These are phyloP conservation scores for Aureobasidium leucospermi DNA, from an alignment of 2,329 filamentous ascomycete genomes.

Conservation along the genomic window DNA sequence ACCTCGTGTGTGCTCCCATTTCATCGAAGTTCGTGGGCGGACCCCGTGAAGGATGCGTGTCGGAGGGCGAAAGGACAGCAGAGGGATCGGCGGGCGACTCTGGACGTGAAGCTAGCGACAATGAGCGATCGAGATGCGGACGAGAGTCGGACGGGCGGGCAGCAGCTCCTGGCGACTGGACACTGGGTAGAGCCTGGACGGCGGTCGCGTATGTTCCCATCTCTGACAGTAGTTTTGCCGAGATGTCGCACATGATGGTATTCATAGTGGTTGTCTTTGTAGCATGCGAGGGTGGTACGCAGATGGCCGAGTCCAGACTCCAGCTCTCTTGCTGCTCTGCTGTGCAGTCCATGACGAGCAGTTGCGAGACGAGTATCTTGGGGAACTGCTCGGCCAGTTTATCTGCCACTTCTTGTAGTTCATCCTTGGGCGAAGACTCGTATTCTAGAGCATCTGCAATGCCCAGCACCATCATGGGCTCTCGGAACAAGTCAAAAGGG, in stretches of 20 bases:
- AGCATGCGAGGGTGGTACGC: slow-evolving; percentile 60
- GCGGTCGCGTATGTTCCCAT: slow-evolving; percentile 42
- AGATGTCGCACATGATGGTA: slow-evolving; percentile 39
- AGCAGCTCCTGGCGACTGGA: slow-evolving; percentile 63
- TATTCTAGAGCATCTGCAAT: slow-evolving; percentile 75
- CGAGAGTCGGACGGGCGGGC: slow-evolving; percentile 26
- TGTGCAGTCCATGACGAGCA: slow-evolving; percentile 72
- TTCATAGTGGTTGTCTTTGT: slow-evolving; percentile 64
- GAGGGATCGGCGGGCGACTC: slow-evolving; percentile 33
- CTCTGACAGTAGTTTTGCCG: slow-evolving; percentile 38
- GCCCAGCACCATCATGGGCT: slow-evolving; percentile 75
- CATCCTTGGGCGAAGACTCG: slow-evolving; percentile 30
- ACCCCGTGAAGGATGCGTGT: slow-evolving; percentile 17
- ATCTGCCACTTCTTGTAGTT: slow-evolving; percentile 24
- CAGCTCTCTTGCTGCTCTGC: slow-evolving; percentile 48
- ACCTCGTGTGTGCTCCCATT: slow-evolving; percentile 34
- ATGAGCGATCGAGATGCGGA: slow-evolving; percentile 30
- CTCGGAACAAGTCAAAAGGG: slow-evolving; percentile 85
- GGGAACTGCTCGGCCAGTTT: slow-evolving; percentile 55
- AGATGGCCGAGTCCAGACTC: slow-evolving; percentile 57
- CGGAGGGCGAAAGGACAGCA: slow-evolving; percentile 37
- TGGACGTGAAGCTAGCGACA: slow-evolving; percentile 14
- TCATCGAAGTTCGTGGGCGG: slow-evolving; percentile 50
- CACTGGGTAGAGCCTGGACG: slow-evolving; percentile 49
- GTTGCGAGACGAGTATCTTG: slow-evolving; percentile 67